Conservation (phyloP, 2,329 filamentous ascomycete species). For the Xylariaceae sp. region DNA sequence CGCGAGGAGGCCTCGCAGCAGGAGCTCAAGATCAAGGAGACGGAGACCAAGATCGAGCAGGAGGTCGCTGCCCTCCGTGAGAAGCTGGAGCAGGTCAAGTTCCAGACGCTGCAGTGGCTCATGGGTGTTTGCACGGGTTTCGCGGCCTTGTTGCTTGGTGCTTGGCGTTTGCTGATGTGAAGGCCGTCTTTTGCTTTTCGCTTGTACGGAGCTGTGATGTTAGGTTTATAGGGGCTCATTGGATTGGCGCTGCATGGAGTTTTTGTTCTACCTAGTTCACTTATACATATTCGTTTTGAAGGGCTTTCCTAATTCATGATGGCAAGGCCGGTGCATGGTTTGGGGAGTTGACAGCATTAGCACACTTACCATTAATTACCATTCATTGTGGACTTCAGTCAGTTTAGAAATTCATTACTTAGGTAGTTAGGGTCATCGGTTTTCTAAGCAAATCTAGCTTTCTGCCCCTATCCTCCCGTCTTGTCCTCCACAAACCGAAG, state of each 20-base stretch:
- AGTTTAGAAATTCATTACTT: too few species aligned
- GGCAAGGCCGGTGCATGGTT: constrained; percentile 4
- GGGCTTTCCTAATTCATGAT: neutral
- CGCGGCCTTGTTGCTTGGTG: constrained; percentile 61
- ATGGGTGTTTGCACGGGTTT: constrained; percentile 77
- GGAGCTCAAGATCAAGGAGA: constrained; percentile 98
- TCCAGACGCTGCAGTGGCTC: constrained; percentile 95
- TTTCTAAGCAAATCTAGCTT: neutral
- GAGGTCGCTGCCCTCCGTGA: constrained; percentile 87
- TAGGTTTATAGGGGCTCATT: neutral
- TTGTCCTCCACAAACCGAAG: neutral
- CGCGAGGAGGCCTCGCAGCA: constrained; percentile 93
- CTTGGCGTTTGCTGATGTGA: constrained; percentile 64
- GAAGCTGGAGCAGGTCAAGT: constrained; percentile 95
- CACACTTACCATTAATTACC: neutral
- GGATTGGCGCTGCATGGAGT: neutral
- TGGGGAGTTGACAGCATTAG: neutral
- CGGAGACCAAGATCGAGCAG: constrained; percentile 96
- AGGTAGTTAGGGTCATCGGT: too few species aligned
- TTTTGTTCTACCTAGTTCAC: neutral
- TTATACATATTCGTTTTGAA: neutral
- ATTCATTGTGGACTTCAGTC: too few species aligned
- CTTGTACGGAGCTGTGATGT: neutral
- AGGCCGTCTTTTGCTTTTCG: too few species aligned
- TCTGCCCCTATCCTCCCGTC: neutral